Evolutionary conservation across 2,329 filamentous ascomycete genomes (phyloP).

Genomic region (Ophiostoma angusticollis): DNA sequence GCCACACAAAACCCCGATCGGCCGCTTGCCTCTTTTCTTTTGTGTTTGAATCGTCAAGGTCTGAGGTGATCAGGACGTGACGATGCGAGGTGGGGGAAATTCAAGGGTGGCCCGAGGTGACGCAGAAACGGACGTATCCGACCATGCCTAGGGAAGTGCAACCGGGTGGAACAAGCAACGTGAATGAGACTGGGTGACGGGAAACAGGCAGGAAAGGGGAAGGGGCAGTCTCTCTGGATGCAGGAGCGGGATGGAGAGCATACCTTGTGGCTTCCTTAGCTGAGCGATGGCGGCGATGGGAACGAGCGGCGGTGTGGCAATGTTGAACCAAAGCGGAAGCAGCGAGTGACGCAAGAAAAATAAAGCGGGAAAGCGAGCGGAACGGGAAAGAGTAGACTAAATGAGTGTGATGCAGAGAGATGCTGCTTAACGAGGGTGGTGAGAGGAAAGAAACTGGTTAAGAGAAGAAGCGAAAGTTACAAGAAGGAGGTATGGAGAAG

Average conservation of each 20-base stretch:
- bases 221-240: background rate
- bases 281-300: too few relatives aligned
- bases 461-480: background rate
- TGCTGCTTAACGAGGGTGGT: too few relatives aligned
- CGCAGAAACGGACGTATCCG: constrained; percentile 8
- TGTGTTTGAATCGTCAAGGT: too few relatives aligned
- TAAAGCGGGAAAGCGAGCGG: background rate
- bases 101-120: constrained; percentile 7
- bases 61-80: background rate
- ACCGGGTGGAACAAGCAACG: background rate
- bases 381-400: background rate
- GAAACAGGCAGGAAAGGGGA: too few relatives aligned
- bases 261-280: too few relatives aligned
- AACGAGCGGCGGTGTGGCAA: background rate
- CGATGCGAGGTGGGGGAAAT: constrained; percentile 6
- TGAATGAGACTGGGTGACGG: too few relatives aligned
- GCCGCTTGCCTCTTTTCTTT: too few relatives aligned
- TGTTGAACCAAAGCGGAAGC: background rate
- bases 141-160: background rate
- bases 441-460: background rate
- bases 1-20: too few relatives aligned
- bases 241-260: too few relatives aligned
- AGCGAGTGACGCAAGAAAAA: background rate
- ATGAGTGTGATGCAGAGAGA: background rate
- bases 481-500: background rate